Evolutionary conservation across 768 basidiomycete species (phyloP).

Genomic region (Lentinus tigrinus): DNA sequence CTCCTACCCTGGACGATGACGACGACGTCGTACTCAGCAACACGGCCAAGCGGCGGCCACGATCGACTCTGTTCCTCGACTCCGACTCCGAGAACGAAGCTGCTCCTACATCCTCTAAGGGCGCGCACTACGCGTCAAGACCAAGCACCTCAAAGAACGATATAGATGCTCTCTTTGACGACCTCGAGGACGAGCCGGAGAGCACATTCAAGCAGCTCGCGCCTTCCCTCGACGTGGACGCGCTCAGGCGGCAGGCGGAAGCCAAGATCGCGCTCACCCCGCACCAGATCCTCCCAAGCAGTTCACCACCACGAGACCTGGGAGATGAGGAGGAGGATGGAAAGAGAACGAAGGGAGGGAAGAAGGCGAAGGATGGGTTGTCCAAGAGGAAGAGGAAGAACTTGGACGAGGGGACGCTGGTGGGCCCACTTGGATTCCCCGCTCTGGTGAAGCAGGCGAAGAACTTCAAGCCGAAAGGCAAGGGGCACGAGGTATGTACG

Average conservation of each 20-base stretch:
- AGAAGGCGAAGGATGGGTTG: slow-evolving; percentile 33
- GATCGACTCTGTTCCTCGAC: slow-evolving; percentile 51
- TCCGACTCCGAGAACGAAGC: slow-evolving; percentile 55
- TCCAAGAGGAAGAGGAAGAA: slow-evolving; percentile 52
- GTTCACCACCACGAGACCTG: slow-evolving; percentile 44
- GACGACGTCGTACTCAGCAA: slow-evolving; percentile 13
- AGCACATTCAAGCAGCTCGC: slow-evolving; percentile 39
- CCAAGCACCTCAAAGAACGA: slow-evolving; percentile 28
- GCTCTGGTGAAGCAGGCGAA: slow-evolving; percentile 74
- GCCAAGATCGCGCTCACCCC: slow-evolving; percentile 45
- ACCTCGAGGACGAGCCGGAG: slow-evolving; percentile 50
- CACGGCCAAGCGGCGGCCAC: slow-evolving; percentile 27
- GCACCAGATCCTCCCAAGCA: slow-evolving; percentile 47
- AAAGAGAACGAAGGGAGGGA: slow-evolving; percentile 22
- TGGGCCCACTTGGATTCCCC: slow-evolving; percentile 77
- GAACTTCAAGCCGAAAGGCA: slow-evolving; percentile 79
- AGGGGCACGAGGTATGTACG: slow-evolving; percentile 81
- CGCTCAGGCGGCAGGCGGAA: slow-evolving; percentile 54
- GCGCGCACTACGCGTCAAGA: slow-evolving; percentile 19
- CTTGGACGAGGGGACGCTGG: slow-evolving; percentile 74
- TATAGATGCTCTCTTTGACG: slow-evolving; percentile 44
- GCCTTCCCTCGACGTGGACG: slow-evolving; percentile 51
- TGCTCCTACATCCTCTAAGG: slow-evolving; percentile 2
- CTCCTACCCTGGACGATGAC: slow-evolving; percentile 16
- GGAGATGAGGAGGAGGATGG: slow-evolving; percentile 33